phyloP scores from a whole-genome alignment of 805 yeast species.

The Nakazawaea wickerhamii region DNA sequence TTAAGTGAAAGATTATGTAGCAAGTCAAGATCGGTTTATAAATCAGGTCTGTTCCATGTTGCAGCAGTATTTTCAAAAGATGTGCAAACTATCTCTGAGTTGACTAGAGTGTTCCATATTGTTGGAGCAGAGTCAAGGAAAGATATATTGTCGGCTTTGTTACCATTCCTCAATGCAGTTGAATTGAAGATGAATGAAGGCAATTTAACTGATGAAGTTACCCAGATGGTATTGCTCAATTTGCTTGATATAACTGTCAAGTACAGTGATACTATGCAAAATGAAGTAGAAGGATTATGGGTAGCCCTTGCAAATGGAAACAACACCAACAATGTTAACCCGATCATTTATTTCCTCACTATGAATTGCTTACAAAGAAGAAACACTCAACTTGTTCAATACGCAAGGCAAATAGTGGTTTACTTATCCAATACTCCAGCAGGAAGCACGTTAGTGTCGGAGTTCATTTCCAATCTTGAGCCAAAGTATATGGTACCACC shows the following conservation, averaged over 20 bases:
- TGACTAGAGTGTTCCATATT: slow-evolving; percentile 62
- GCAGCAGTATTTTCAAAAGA: slow-evolving; percentile 64
- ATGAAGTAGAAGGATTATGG: slow-evolving; percentile 94
- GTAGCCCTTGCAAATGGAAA: slow-evolving; percentile 80
- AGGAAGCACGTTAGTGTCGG: slow-evolving; percentile 52
- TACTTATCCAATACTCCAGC: slow-evolving; percentile 55
- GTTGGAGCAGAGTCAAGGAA: slow-evolving; percentile 57
- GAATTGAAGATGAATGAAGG: slow-evolving; percentile 41
- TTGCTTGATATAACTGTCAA: slow-evolving; percentile 80
- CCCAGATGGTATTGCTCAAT: slow-evolving; percentile 71
- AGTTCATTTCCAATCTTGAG: slow-evolving; percentile 62
- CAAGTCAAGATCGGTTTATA: slow-evolving; percentile 76
- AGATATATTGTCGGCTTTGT: slow-evolving; percentile 71
- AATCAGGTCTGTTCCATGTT: slow-evolving; percentile 76
- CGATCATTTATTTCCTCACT: slow-evolving; percentile 65
- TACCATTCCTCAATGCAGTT: slow-evolving; percentile 91
- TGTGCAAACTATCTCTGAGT: slow-evolving; percentile 61
- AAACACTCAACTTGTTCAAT: slow-evolving; percentile 69
- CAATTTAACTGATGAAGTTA: slow-evolving; percentile 31
- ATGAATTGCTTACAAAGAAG: slow-evolving; percentile 63
- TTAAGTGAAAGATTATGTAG: slow-evolving; percentile 71
- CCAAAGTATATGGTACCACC: slow-evolving; percentile 91
- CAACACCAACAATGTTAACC: slow-evolving; percentile 62
- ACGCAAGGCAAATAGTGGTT: slow-evolving; percentile 75
- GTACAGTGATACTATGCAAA: slow-evolving; percentile 67